phyloP scores from a whole-genome alignment of 495 filamentous ascomycete genomes.

The Apiosordaria backusii region DNA sequence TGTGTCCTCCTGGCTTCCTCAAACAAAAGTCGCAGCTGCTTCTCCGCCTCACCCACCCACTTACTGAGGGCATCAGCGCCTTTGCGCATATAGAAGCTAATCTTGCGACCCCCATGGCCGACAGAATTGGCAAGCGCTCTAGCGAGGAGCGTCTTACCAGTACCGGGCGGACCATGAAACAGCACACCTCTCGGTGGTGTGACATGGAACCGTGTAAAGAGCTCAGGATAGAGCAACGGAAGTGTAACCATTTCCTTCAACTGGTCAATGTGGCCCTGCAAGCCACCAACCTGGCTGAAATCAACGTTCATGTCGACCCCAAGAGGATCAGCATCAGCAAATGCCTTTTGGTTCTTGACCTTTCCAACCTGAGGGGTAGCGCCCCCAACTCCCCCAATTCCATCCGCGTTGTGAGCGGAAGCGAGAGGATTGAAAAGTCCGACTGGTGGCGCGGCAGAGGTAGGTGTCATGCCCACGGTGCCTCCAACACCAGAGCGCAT shows the following conservation, averaged over 20 bases:
- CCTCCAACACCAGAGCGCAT: slow-evolving; percentile 58
- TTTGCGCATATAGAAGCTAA: slow-evolving; percentile 99
- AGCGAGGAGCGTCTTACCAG: slow-evolving; percentile 93
- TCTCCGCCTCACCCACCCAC: slow-evolving; percentile 97
- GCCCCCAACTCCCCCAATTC: slow-evolving; percentile 51
- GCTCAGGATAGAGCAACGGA: slow-evolving; percentile 88
- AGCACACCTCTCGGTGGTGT: slow-evolving; percentile 90
- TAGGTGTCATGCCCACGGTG: slow-evolving; percentile 71
- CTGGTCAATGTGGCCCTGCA: slow-evolving; percentile 89
- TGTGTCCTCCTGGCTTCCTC: slow-evolving; percentile 94
- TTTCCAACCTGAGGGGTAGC: slow-evolving; percentile 85
- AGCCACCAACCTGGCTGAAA: slow-evolving; percentile 86
- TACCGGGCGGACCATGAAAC: slow-evolving; percentile 95
- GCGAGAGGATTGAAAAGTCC: slow-evolving; percentile 29
- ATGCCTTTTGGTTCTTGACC: slow-evolving; percentile 68
- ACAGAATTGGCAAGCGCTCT: slow-evolving; percentile 84
- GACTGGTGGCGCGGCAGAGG: slow-evolving; percentile 54
- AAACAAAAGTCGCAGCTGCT: slow-evolving; percentile 87
- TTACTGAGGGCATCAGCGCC: slow-evolving; percentile 96
- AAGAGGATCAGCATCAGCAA: slow-evolving; percentile 90
- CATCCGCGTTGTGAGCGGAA: slow-evolving; percentile 41
- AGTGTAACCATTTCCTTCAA: slow-evolving; percentile 97
- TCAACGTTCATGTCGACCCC: slow-evolving; percentile 88
- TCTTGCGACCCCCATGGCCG: slow-evolving; percentile 73
- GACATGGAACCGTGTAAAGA: slow-evolving; percentile 88